Evolutionary conservation across 169 alveolate genomes (phyloP), one percentile per base, ranked within the genome.

Genomic region (Plasmodium chabaudi): DNA sequence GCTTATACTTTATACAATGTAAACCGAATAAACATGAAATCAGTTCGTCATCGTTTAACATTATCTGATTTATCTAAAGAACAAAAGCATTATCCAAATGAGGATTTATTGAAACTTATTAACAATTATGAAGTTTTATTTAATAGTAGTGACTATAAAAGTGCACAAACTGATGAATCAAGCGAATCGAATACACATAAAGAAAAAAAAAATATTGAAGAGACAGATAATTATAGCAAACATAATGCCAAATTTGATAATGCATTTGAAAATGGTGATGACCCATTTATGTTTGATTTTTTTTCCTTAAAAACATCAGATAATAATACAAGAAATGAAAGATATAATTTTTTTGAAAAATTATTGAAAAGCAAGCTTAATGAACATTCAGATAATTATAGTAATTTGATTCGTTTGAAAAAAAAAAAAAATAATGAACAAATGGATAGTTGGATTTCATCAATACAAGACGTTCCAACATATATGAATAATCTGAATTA

Each of bases 331-430:
- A 27, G 19, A 47, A 67, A 67, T 51, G 23, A 25, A 9, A 46
- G 53, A 44, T n/a, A 19, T 49, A n/a, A 68, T 13, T 39, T 4
- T 15, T 69, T 86, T 46, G 91, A 86, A 63, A 21, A 72, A 17
- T 46, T 65, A 57, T 86, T 86, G 51, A 57, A 60, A 19, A 34
- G 60, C 17, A 86, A 70, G 44, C 47, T 86, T 46, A 86, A 69
- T 71, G 61, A 49, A 25, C 86, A 86, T 63, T 86, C 91, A 9
- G 21, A 6, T 7, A 70, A 86, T 86, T 86, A 86, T 69, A 70
- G 46, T 39, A 69, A 49, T 27, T 63, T 86, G 19, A 53, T 86
- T 59, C 55, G 79, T 34, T 49, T 86, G 13, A 86, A 70, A 46
- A 68, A 34, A 15, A 67, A 51, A 17, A 27, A 55, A 21, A 82